These are phyloP conservation scores for Andrographis paniculata DNA, from an alignment of 305 asterid genomes.

Conservation along the genomic window DNA sequence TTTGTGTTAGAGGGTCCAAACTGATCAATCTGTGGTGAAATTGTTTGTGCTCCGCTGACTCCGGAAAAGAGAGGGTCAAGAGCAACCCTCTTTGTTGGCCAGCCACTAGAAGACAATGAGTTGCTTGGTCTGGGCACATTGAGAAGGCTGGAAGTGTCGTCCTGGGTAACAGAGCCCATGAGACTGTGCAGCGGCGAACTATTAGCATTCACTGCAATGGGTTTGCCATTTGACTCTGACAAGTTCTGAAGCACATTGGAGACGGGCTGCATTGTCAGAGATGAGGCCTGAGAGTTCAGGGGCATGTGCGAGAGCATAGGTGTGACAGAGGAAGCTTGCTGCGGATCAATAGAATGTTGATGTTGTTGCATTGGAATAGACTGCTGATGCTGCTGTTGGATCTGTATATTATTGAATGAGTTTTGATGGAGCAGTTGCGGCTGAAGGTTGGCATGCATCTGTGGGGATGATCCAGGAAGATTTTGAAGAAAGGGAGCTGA, in stretches of 20 bases:
- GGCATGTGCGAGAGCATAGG: slow-evolving; percentile 30
- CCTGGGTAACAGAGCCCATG: slow-evolving; percentile 37
- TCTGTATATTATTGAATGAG: slow-evolving; percentile 36
- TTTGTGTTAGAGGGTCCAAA: slow-evolving; percentile 27
- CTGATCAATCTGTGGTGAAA: slow-evolving; percentile 27
- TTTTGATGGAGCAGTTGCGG: slow-evolving; percentile 47
- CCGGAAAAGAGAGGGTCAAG: slow-evolving; percentile 43
- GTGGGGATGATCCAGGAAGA: slow-evolving; percentile 26
- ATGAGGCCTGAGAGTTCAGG: slow-evolving; percentile 19
- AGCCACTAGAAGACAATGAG: slow-evolving; percentile 34
- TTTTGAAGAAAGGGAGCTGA: slow-evolving; percentile 32
- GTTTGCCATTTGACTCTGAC: slow-evolving; percentile 32
- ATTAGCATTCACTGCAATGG: slow-evolving; percentile 20
- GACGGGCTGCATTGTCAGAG: slow-evolving; percentile 19
- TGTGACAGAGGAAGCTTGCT: slow-evolving; percentile 27
- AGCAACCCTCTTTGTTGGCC: slow-evolving; percentile 60
- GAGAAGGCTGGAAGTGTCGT: slow-evolving; percentile 37
- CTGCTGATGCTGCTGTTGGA: slow-evolving; percentile 29
- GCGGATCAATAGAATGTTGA: slow-evolving; percentile 35
- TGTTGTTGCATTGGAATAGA: slow-evolving; percentile 13
- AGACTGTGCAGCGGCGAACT: slow-evolving; percentile 45
- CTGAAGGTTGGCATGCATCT: slow-evolving; percentile 32
- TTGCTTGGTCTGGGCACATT: slow-evolving; percentile 33
- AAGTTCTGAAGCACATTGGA: slow-evolving; percentile 36
- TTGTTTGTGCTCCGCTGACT: slow-evolving; percentile 23